Base-by-base conservation (phyloP, 1,284 basidiomycete genomes). In the Golubevia pallescens region DNA sequence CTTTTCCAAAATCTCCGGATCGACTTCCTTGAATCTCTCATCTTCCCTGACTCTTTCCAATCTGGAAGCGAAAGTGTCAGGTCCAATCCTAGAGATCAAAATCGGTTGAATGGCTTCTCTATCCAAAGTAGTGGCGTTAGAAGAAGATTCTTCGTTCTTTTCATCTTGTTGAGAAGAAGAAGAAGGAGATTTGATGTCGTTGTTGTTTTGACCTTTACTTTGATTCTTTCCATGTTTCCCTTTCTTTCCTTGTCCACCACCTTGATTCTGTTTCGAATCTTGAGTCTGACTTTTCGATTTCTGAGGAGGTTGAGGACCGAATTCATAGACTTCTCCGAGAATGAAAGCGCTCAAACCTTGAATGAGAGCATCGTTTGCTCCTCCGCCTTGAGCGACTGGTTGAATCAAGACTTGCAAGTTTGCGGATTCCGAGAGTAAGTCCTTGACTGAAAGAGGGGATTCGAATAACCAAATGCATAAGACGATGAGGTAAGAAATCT, bases 381-480 rank as follows among this genome's bases (percentile, higher is more conserved):
- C 94, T 3, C 91, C 91, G 0, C 91, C 90, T 86, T 96, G 94
- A 61, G 95, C 95, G 70, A 97, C 93, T 1, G 94, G 94, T 85
- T 97, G 95, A 20, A 97, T 93, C 1, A 84, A 67, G 8, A 78
- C 78, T 65, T 94, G 93, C 62, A 99, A 86, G 60, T 95, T 95
- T 13, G 94, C 93, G 8, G 93, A 92, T 79, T 90, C 90, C 62
- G 93, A 92, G 66, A 99, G 87, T 81, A 98, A 95, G 84, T 94
- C 95, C 63, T 91, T 89, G 57, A 97, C 94, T 0, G 92, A 92
- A 62, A 89, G 89, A 0, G 94, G 91, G 71, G 95, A 94, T 75
- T 98, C 95, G 94, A 95, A 97, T n/a, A 97, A 88, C 96, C 96
- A 99, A 62, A 93, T 92, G 16, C 90, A 89, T 20, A 99, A 88